Percentiles rank a stretch among this genome's conserved stretches.
phyloP scores from a whole-genome alignment of 139 green algal genomes.

The Closterium sp. region DNA sequence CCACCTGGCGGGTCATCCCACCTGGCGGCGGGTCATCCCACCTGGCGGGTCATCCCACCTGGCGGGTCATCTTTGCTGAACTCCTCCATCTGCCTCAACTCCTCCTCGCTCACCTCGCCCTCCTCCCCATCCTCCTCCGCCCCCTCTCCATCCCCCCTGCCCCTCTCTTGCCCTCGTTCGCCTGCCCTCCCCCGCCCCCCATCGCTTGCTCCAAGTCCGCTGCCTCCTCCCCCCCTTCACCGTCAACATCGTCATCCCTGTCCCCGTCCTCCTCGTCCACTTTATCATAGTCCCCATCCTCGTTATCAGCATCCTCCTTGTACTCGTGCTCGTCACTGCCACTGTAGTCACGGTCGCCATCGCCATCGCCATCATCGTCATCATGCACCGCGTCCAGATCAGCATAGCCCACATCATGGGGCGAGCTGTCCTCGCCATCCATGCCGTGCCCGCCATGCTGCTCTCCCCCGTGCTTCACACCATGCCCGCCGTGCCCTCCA shows the following conservation, averaged over 20 bases:
- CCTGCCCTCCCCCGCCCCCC: neutral
- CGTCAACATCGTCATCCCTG: neutral
- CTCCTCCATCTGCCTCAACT: neutral
- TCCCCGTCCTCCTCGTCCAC: constrained; percentile 12
- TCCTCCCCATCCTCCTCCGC: constrained; percentile 3
- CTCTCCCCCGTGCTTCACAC: neutral
- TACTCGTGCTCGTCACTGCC: neutral
- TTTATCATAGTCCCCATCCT: neutral
- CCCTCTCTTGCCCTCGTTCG: neutral
- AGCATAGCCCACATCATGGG: neutral
- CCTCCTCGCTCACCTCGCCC: constrained; percentile 64
- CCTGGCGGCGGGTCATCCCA: too few species aligned
- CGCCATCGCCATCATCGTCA: neutral
- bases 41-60: neutral
- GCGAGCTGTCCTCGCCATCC: neutral
- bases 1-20: too few species aligned
- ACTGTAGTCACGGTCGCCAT: neutral
- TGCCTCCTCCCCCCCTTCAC: neutral
- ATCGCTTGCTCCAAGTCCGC: neutral
- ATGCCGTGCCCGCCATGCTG: neutral
- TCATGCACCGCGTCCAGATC: neutral
- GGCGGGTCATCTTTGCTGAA: neutral
- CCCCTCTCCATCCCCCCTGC: neutral
- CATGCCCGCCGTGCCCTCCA: neutral
- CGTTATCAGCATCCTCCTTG: neutral